phyloP scores from a whole-genome alignment of 2,329 filamentous ascomycete species.

The Aspergillus fischeri region DNA sequence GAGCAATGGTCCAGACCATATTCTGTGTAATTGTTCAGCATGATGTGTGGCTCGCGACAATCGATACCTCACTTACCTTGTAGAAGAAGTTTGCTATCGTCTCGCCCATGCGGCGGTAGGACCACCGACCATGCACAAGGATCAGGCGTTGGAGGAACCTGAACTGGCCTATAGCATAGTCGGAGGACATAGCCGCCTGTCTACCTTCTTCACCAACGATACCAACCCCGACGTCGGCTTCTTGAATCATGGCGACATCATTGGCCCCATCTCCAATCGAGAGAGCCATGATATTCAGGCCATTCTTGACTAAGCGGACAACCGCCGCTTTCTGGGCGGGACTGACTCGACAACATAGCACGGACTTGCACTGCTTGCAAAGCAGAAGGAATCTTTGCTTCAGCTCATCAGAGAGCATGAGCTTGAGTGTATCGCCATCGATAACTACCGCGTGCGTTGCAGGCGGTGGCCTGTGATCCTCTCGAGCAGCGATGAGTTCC shows the following conservation, averaged over 20 bases:
- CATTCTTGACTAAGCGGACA: conserved; percentile 89
- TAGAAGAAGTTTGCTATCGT: conserved; percentile 99
- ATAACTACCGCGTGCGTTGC: conserved; percentile 91
- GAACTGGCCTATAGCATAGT: conserved; percentile 94
- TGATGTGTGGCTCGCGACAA: neutral
- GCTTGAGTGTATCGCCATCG: conserved; percentile 87
- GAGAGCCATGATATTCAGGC: conserved; percentile 92
- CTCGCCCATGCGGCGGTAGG: conserved; percentile 89
- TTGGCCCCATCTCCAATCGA: conserved; percentile 93
- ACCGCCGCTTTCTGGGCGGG: conserved; percentile 97
- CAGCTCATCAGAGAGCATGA: conserved; percentile 75
- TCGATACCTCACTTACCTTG: conserved; percentile 55
- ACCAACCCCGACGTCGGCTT: conserved; percentile 93
- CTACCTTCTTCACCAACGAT: conserved; percentile 90
- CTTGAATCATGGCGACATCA: conserved; percentile 96
- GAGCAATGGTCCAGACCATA: conserved; percentile 91
- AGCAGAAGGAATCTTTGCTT: conserved; percentile 91
- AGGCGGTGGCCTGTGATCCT: conserved; percentile 79
- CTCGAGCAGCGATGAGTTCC: conserved; percentile 73
- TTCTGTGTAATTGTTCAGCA: conserved; percentile 52
- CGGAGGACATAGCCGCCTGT: conserved; percentile 92
- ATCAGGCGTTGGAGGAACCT: conserved; percentile 79
- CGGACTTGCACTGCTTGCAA: conserved; percentile 95
- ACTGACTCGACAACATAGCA: conserved; percentile 95
- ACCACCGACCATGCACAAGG: conserved; percentile 90